Conservation (phyloP, 306 rosid species). For the Trifolium pratense region DNA sequence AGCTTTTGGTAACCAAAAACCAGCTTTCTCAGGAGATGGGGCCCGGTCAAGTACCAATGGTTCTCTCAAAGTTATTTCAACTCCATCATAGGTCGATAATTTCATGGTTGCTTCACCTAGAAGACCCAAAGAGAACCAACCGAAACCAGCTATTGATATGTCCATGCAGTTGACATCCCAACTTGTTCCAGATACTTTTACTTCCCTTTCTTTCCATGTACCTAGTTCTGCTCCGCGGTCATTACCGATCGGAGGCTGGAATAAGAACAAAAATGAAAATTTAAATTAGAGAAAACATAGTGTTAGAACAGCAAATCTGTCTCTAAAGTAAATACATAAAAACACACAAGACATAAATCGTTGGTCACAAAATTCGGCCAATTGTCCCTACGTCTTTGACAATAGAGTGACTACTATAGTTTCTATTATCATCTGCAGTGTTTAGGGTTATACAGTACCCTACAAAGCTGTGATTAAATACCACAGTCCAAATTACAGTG, state of each 20-base stretch:
- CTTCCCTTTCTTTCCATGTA: conserved; percentile 70
- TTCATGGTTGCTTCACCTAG: conserved; percentile 85
- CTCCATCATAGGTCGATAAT: conserved; percentile 74
- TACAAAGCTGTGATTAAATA: not conserved
- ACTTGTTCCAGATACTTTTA: conserved; percentile 74
- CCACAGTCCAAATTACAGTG: not conserved
- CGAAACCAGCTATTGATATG: conserved; percentile 77
- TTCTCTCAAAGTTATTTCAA: conserved; percentile 77
- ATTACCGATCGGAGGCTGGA: conserved; percentile 76
- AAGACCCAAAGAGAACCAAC: conserved; percentile 82
- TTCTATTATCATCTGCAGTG: not conserved
- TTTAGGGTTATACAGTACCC: not conserved
- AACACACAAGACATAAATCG: not conserved
- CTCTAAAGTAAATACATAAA: not conserved
- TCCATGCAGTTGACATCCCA: conserved; percentile 87
- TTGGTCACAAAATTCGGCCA: not conserved
- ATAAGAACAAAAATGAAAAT: conserved; percentile 22
- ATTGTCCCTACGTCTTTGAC: not conserved
- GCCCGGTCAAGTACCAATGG: conserved; percentile 93
- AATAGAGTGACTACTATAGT: not conserved
- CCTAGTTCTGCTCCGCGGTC: conserved; percentile 71
- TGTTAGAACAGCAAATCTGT: not conserved
- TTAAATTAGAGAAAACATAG: conserved; percentile 26
- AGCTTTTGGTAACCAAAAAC: conserved; percentile 87
- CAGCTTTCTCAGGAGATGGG: conserved; percentile 72